Conservation (phyloP, 352 stramenopile genomes). For the Globisporangium alternatum region DNA sequence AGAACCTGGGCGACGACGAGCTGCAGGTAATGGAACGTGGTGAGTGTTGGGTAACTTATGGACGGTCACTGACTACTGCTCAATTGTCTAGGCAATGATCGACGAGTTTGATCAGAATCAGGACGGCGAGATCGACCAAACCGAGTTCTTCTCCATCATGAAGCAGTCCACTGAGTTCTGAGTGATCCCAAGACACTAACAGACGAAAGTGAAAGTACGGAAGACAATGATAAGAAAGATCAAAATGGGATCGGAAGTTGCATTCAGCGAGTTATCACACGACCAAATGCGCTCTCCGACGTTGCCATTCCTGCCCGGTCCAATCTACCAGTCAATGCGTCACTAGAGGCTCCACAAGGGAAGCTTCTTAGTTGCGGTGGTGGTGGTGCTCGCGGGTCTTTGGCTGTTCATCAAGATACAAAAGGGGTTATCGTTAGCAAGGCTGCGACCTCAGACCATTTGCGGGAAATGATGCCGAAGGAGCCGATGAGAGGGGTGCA, state of each 20-base stretch:
- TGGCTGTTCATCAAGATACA: constrained; percentile 33
- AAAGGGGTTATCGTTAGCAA: constrained; percentile 17
- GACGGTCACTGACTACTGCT: not conserved
- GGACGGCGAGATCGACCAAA: constrained; percentile 88
- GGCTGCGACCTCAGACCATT: constrained; percentile 39
- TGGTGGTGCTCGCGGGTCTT: constrained; percentile 74
- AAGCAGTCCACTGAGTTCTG: constrained; percentile 81
- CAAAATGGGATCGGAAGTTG: constrained; percentile 31
- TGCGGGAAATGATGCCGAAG: constrained; percentile 26
- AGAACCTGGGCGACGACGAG: constrained; percentile 92
- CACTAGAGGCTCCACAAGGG: constrained; percentile 15
- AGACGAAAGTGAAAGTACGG: constrained; percentile 21
- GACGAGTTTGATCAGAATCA: constrained; percentile 94
- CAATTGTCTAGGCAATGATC: constrained; percentile 85
- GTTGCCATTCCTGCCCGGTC: constrained; percentile 18
- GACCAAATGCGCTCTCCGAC: constrained; percentile 10
- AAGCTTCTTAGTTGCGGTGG: constrained; percentile 70
- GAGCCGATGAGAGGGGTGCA: constrained; percentile 41
- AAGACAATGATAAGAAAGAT: constrained; percentile 5
- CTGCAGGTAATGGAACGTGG: constrained; percentile 37
- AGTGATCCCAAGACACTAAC: not conserved
- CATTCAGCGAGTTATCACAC: constrained; percentile 14
- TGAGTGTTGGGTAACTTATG: not conserved
- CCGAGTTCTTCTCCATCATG: constrained; percentile 91
- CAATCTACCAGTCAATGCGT: constrained; percentile 16